phyloP scores from a whole-genome alignment of 2,329 filamentous ascomycete species.

The Colletotrichum sansevieriae region DNA sequence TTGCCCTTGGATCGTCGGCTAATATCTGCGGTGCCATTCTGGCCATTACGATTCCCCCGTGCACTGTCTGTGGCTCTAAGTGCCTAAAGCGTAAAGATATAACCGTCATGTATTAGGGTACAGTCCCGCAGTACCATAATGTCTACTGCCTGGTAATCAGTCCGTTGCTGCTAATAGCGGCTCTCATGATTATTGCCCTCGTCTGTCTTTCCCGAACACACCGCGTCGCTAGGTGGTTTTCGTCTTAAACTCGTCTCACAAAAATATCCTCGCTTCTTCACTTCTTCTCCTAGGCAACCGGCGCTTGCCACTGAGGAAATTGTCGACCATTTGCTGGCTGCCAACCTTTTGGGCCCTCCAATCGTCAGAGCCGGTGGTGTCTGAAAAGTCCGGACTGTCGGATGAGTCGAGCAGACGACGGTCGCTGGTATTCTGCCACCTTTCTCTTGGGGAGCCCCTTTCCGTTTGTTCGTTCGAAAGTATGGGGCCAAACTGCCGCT shows the following conservation, averaged over 20 bases:
- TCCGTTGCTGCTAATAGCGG: not conserved
- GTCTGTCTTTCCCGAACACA: too few species aligned
- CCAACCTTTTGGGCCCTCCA: slow-evolving; percentile 54
- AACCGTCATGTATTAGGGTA: slow-evolving; percentile 27
- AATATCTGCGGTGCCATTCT: not conserved
- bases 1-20: slow-evolving; percentile 3
- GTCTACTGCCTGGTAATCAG: not conserved
- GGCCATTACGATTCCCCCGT: not conserved
- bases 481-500: slow-evolving; percentile 24
- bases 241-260: slow-evolving; percentile 43
- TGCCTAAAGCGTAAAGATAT: slow-evolving; percentile 24
- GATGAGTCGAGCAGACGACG: slow-evolving; percentile 6
- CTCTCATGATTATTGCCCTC: not conserved
- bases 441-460: slow-evolving; percentile 16
- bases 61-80: not conserved
- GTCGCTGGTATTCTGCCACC: not conserved
- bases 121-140: slow-evolving; percentile 1
- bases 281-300: slow-evolving; percentile 56
- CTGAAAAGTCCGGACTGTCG: slow-evolving; percentile 2
- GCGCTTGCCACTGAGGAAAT: slow-evolving; percentile 65
- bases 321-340: slow-evolving; percentile 66
- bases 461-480: not conserved
- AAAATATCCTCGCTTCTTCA: slow-evolving; percentile 52
- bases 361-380: slow-evolving; percentile 20
- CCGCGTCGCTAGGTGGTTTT: not conserved